Conservation (phyloP, 2,329 filamentous ascomycete species). For the Aspergillus pseudoviridinutans region DNA sequence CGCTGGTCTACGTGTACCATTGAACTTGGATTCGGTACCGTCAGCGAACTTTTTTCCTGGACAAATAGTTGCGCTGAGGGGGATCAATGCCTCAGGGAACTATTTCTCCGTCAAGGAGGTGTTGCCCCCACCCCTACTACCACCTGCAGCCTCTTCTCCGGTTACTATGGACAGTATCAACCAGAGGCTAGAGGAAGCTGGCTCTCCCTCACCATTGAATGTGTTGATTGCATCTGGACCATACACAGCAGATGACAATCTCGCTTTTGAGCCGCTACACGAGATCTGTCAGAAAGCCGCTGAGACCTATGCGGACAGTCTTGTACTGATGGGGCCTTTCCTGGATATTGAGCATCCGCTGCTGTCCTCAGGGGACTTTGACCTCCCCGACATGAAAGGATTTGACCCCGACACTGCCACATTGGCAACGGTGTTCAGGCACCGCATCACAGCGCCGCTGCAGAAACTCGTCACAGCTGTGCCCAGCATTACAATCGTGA, state of each 20-base stretch:
- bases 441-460: constrained; percentile 71
- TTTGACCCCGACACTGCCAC: constrained; percentile 74
- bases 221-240: constrained; percentile 79
- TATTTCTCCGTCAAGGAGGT: constrained; percentile 78
- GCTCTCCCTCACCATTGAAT: constrained; percentile 65
- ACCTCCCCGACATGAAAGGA: constrained; percentile 64
- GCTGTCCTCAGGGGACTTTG: constrained; percentile 74
- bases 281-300: constrained; percentile 74
- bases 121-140: constrained; percentile 69
- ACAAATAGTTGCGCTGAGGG: constrained; percentile 82
- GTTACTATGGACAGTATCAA: constrained; percentile 64
- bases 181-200: constrained; percentile 62
- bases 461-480: constrained; percentile 66
- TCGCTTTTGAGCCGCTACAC: constrained; percentile 83
- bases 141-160: constrained; percentile 66
- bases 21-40: constrained; percentile 67
- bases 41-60: constrained; percentile 87
- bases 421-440: constrained; percentile 76
- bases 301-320: constrained; percentile 68
- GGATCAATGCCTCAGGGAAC: constrained; percentile 80
- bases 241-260: constrained; percentile 87
- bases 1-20: constrained; percentile 72
- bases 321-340: constrained; percentile 83
- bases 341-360: constrained; percentile 88
- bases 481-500: constrained; percentile 74